Evolutionary conservation across 148 eudicot species (phyloP).

Genomic region (Fagopyrum esculentum): DNA sequence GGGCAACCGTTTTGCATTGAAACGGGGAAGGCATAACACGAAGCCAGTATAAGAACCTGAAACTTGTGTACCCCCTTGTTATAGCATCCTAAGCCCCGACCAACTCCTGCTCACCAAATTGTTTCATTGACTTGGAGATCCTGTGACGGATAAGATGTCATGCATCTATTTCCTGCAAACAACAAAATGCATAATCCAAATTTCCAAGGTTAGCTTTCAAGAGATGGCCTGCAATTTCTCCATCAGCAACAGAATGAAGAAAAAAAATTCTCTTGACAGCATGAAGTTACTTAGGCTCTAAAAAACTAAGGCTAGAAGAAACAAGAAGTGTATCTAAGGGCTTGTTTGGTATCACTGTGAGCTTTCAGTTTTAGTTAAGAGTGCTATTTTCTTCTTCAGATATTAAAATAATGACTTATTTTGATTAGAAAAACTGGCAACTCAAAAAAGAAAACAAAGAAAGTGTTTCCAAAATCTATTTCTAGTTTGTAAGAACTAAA

Average conservation of each 20-base stretch:
- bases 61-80: neutral
- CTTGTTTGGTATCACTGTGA: no score
- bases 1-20: neutral
- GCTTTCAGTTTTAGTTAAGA: no score
- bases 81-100: neutral
- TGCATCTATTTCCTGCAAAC: slow-evolving; percentile 1
- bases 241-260: neutral
- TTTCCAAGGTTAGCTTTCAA: neutral
- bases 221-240: neutral
- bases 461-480: no score
- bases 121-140: slow-evolving; percentile 1
- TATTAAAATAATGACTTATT: no score
- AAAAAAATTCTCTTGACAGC: neutral
- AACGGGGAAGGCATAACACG: neutral
- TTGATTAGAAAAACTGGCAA: no score
- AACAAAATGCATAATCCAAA: neutral
- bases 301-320: neutral
- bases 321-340: neutral
- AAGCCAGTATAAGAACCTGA: neutral
- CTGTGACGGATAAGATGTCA: slow-evolving; percentile 1
- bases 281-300: neutral
- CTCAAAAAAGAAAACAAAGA: no score
- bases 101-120: neutral
- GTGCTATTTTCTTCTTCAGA: no score
- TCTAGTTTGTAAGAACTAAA: no score